Evolutionary conservation across 2,329 filamentous ascomycete genomes (phyloP).

Genomic region (Xylaria multiplex): DNA sequence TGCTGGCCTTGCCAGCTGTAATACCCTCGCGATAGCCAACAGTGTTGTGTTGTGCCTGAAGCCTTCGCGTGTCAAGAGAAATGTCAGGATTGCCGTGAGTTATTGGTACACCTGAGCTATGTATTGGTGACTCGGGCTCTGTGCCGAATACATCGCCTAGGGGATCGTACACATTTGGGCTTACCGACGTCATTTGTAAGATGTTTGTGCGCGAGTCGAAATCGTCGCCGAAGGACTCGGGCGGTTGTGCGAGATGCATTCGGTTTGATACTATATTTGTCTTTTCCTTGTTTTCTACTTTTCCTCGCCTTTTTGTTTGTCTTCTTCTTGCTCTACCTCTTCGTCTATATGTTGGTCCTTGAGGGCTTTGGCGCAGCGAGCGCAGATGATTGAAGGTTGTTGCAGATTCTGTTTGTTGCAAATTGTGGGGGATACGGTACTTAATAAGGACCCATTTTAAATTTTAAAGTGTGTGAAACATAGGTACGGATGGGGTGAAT

Average conservation of each 20-base stretch:
- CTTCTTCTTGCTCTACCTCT: too few species aligned
- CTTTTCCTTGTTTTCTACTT: too few species aligned
- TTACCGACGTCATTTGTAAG: constrained; percentile 15
- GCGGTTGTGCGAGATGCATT: constrained; percentile 33
- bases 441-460: too few species aligned
- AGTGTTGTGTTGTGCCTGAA: constrained; percentile 81
- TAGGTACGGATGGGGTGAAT: too few species aligned
- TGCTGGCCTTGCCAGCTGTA: constrained; percentile 75
- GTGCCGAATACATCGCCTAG: constrained; percentile 32
- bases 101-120: not conserved
- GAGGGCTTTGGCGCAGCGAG: too few species aligned
- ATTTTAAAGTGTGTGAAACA: too few species aligned
- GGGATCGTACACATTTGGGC: constrained; percentile 19
- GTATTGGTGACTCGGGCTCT: not conserved
- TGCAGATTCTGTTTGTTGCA: too few species aligned
- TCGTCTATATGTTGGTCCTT: too few species aligned
- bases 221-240: constrained; percentile 30
- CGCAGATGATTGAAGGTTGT: too few species aligned
- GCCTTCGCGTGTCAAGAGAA: constrained; percentile 74
- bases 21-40: constrained; percentile 93
- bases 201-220: constrained; percentile 14
- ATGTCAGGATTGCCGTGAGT: constrained; percentile 45
- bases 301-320: too few species aligned
- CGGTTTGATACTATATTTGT: not conserved
- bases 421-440: too few species aligned